A percentile compares a stretch with the other conserved stretches of the same genome.
Conservation (phyloP, 805 yeast species). For the Monosporozyma aerobia region DNA sequence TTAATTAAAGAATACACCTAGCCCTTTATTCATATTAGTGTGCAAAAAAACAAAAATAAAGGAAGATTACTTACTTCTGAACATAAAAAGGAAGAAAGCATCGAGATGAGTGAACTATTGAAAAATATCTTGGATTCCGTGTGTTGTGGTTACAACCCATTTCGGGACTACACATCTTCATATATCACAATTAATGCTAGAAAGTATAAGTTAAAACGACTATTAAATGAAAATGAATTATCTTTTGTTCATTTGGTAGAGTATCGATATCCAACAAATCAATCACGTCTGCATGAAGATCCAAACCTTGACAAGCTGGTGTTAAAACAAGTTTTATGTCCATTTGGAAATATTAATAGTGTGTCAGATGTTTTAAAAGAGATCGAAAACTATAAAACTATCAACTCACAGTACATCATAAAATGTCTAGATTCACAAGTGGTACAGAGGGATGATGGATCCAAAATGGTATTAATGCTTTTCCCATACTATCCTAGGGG, state of each 20-base stretch:
- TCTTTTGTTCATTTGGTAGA: conserved; percentile 56
- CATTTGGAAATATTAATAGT: conserved; percentile 66
- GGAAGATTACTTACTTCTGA: no score
- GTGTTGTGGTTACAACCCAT: conserved; percentile 20
- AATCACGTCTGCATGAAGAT: not conserved
- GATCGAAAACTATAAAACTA: conserved; percentile 63
- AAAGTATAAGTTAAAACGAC: conserved; percentile 50
- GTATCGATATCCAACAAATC: not conserved
- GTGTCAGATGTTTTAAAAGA: conserved; percentile 69
- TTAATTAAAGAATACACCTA: no score
- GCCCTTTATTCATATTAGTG: no score
- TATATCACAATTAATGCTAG: conserved; percentile 45
- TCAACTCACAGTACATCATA: conserved; percentile 58
- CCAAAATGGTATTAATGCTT: conserved; percentile 66
- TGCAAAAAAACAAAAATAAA: no score
- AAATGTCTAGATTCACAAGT: conserved; percentile 62
- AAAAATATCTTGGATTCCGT: conserved; percentile 10
- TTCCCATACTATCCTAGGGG: conserved; percentile 70
- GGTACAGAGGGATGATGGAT: conserved; percentile 67
- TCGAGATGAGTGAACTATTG: not conserved
- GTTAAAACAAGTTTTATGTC: conserved; percentile 77
- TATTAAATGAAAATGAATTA: conserved; percentile 88
- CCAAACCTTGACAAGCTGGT: conserved; percentile 38
- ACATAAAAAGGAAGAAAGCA: not conserved
- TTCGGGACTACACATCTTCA: conserved; percentile 42